These are phyloP conservation scores for Fusarium lateritium DNA, from an alignment of 2,329 filamentous ascomycete genomes.

Conservation along the genomic window DNA sequence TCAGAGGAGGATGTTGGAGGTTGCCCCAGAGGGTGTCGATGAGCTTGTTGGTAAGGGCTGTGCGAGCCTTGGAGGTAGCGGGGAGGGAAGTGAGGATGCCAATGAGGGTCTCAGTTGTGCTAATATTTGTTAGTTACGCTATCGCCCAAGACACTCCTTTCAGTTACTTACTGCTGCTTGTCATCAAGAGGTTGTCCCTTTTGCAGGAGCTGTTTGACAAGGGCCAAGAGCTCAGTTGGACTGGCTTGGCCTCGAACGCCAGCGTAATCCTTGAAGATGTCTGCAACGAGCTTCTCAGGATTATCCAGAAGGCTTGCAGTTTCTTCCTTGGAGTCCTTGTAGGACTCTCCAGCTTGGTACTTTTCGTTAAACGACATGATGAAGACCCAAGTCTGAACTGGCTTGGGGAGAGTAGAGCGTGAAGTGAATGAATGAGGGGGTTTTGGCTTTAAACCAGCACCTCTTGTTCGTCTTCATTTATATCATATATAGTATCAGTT, in stretches of 20 bases:
- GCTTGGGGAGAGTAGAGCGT: conserved; percentile 1
- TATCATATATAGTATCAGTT: conserved; percentile 5
- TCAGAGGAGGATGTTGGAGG: conserved; percentile 67
- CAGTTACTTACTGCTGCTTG: conserved; percentile 59
- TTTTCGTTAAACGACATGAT: conserved; percentile 55
- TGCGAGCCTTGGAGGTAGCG: conserved; percentile 52
- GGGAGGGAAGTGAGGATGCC: conserved; percentile 58
- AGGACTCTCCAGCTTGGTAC: conserved; percentile 57
- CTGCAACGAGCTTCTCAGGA: conserved; percentile 53
- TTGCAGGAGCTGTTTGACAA: conserved; percentile 52
- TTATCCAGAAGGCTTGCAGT: conserved; percentile 51
- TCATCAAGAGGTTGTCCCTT: conserved; percentile 72
- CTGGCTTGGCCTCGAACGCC: conserved; percentile 50
- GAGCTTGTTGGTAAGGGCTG: conserved; percentile 63
- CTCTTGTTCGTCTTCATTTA: conserved; percentile 20
- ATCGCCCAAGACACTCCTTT: not conserved
- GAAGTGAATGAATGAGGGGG: not conserved
- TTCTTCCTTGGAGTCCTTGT: conserved; percentile 48
- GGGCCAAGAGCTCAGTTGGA: conserved; percentile 48
- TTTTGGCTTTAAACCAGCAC: not conserved
- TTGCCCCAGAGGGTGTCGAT: conserved; percentile 68
- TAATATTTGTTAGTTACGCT: conserved; percentile 41
- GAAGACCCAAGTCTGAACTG: conserved; percentile 2
- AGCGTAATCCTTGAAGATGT: conserved; percentile 52
- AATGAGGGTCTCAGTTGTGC: conserved; percentile 59